Evolutionary conservation across 1,284 basidiomycete species (phyloP), one percentile per base, ranked within the genome.

Genomic region (Ceraceosorus guamensis): DNA sequence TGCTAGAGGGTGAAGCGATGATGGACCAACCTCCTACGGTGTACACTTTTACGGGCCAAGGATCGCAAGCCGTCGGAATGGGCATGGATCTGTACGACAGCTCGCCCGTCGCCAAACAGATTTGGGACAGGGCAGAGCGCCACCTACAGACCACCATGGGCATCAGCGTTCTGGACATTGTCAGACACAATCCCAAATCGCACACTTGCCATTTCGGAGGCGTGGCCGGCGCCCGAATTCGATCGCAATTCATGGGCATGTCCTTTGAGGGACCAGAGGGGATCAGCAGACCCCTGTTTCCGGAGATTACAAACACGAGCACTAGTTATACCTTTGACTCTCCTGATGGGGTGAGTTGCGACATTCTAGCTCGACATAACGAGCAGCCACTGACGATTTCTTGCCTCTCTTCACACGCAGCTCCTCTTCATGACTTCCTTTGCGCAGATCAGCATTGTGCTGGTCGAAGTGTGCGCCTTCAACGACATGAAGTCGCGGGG

Each of bases 171-270:
- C 82, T 97, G 74, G 91, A 98, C 76, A 97, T 98, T 71, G 67
- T 72, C 52, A 65, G 66, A 55, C 61, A 67, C 49, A 72, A 72
- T 56, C 70, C 70, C 5, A 58, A 66, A 50, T 62, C 59, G 55
- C 70, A 97, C 82, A 97, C 91, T 0, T 87, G 98, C 67, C 93
- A 98, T 79, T 98, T 98, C 69, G 95, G 95, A 81, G 93, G 93
- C 78, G 88, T 96, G 79, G 96, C 95, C 79, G 93, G 93, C 46
- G 91, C 97, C 77, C 91, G 87, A 5, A 97, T 97, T 67, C 89
- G 93, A 51, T 88, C 93, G 75, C 87, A 95, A 44, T 98, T 97
- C 81, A 97, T 97, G 91, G 89, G 92, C 70, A 95, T 98, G 87
- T 87, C 88, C 8, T 97, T 96, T 80, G 92, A 96, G 55, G 61